phyloP scores from a whole-genome alignment of 257 asterid species.

The Solanum bulbocastanum region DNA sequence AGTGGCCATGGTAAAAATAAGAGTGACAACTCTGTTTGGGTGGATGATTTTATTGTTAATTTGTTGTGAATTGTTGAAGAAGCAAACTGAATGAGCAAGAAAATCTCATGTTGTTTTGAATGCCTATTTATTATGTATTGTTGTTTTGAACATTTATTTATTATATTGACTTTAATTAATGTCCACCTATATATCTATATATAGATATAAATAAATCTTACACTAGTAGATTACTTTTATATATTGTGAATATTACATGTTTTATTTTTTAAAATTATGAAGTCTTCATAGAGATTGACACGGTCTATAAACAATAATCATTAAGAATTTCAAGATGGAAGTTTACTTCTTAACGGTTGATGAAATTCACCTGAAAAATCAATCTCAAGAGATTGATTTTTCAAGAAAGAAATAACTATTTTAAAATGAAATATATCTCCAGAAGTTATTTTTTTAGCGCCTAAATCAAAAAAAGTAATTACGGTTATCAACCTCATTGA shows the following conservation, averaged over 20 bases:
- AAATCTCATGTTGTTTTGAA: background rate
- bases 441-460: too few species aligned
- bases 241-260: background rate
- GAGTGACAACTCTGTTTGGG: background rate
- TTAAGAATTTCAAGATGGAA: background rate
- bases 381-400: background rate
- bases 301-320: background rate
- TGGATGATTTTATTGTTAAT: background rate
- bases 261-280: background rate
- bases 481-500: rapidly evolving
- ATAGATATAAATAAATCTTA: background rate
- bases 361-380: background rate
- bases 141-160: background rate
- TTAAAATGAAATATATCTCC: too few species aligned
- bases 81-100: conserved; percentile 6
- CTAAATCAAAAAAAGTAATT: too few species aligned
- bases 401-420: too few species aligned
- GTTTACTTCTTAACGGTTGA: background rate
- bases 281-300: background rate
- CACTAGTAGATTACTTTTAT: background rate
- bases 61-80: background rate
- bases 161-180: background rate
- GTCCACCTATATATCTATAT: background rate
- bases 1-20: background rate
- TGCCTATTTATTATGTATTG: background rate